Evolutionary conservation across 192 early-diverging fungal genomes (phyloP), one percentile per base, ranked within the genome.

Genomic region (Mortierella claussenii): DNA sequence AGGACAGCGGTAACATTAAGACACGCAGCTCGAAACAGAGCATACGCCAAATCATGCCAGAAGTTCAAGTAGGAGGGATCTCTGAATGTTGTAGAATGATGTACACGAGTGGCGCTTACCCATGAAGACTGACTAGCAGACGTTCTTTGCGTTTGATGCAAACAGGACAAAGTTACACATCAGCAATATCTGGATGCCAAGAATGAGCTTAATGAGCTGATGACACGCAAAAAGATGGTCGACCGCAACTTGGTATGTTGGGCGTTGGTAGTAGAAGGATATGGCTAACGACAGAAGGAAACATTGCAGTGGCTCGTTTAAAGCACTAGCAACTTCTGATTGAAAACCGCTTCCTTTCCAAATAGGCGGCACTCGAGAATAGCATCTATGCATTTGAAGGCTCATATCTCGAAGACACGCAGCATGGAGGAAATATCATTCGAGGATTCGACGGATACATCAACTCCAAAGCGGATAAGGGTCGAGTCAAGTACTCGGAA

Each of bases 401-500:
- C 1, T 91, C 92, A 10, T 97, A 97, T 68, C 82, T 97, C 31
- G 96, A 97, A 79, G 93, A 92, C 54, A 95, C 95, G 0, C 88
- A 86, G 5, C 84, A 87, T 6, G 87, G 90, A 23, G 96, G 96
- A 30, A 97, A 97, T 65, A 90, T 97, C 58, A 90, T 96, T 42
- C 82, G 88, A 36, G 96, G 96, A 1, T 97, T 95, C 58, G 95
- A 96, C 12, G 93, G 91, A 1, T 97, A 97, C 67, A 78, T 96
- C 50, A 87, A 82, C 46, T 85, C 80, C 26, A 69, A 86, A 24
- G 79, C 86, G 5, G 81, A 85, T 30, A 85, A 87, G 54, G 87
- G 89, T 48, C 82, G 86, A 65, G 65, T 80, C 60, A 91, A 91
- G 59, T 89, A 95, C 62, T 86, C 81, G 1, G 94, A 95, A 15